Evolutionary conservation across 1,139 yeast genomes (phyloP), one percentile per base, ranked within the genome.

Genomic region (Kurtzmaniella natalensis): DNA sequence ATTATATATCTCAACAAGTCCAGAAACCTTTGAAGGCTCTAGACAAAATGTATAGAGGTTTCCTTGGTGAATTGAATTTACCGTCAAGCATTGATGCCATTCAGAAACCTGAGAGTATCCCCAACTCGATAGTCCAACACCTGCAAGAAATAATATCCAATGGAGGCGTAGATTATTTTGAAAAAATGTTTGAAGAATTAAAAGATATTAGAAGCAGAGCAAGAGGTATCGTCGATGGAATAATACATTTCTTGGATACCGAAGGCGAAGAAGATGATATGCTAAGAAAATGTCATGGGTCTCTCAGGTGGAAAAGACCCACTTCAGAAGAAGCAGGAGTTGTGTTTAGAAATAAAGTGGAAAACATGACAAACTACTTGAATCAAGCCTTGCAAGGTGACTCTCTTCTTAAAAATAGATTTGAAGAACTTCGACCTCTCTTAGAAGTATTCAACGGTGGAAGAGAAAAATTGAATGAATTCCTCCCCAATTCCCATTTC

Each of bases 11-110:
- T 13, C 67, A 66, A 22, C 69, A 70, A 33, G 53, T 87, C 18
- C 53, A 66, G 1, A 59, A 62, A 3, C 87, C 88, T 0, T 50
- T 81, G 2, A 65, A 64, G 21, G 59, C 71, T 3, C 53, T 84
- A 30, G 72, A 74, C 31, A 63, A 63, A 21, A 56, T 73, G 36
- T 52, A 82, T 34, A 65, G 65, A 19, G 57, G 58, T 27, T 71
- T 68, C 41, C 45, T 76, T 2, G 49, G 64, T 1, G 74, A 67
- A 20, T 48, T 72, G 19, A 64, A 65, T 19, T 55, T 85, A 1
- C 85, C 87, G 0, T 79, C 85, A 0, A 61, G 82, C 0, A 59
- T 85, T 8, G 89, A 82, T 38, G 64, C 83, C 0, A 53, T 80
- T 2, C 78, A 78, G 40, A 73, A 70, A 37, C 87, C 88, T 0